Conservation (phyloP, 2,329 filamentous ascomycete genomes). For the Cladosporium velox region DNA sequence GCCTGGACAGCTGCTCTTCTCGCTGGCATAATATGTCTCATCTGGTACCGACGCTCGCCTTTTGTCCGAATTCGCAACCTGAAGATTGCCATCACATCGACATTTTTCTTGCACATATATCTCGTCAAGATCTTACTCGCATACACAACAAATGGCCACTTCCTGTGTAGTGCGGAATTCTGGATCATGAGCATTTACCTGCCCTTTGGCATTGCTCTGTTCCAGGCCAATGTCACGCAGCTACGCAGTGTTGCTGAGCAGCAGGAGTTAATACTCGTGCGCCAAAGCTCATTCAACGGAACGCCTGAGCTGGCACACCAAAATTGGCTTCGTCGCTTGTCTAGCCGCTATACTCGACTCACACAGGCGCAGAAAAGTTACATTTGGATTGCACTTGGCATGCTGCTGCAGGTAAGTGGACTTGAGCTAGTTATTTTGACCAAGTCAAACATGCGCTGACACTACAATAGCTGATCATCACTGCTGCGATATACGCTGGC, state of each 20-base stretch:
- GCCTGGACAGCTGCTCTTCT: slow-evolving; percentile 28
- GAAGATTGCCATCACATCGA: slow-evolving; percentile 28
- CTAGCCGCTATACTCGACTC: slow-evolving; percentile 40
- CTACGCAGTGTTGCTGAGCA: slow-evolving; percentile 47
- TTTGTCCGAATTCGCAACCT: slow-evolving; percentile 31
- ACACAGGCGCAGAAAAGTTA: slow-evolving; percentile 52
- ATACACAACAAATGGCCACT: slow-evolving; percentile 40
- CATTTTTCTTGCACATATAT: slow-evolving; percentile 42
- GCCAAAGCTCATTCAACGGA: slow-evolving; percentile 23
- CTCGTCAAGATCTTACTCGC: slow-evolving; percentile 48
- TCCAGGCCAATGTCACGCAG: slow-evolving; percentile 64
- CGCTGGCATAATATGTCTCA: slow-evolving; percentile 27
- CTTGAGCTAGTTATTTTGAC: neutral
- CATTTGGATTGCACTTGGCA: slow-evolving; percentile 54
- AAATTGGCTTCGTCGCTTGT: slow-evolving; percentile 52
- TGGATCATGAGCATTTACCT: slow-evolving; percentile 69
- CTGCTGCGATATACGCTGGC: slow-evolving; percentile 27
- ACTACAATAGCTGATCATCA: slow-evolving; percentile 25
- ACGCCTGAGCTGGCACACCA: slow-evolving; percentile 44
- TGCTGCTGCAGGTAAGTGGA: slow-evolving; percentile 56
- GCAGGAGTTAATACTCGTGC: slow-evolving; percentile 25
- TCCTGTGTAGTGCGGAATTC: slow-evolving; percentile 58
- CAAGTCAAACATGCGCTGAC: neutral
- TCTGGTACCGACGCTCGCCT: slow-evolving; percentile 28
- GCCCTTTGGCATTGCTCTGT: slow-evolving; percentile 65